Conservation (phyloP, 169 alveolate species). For the Plasmodium ovale region DNA sequence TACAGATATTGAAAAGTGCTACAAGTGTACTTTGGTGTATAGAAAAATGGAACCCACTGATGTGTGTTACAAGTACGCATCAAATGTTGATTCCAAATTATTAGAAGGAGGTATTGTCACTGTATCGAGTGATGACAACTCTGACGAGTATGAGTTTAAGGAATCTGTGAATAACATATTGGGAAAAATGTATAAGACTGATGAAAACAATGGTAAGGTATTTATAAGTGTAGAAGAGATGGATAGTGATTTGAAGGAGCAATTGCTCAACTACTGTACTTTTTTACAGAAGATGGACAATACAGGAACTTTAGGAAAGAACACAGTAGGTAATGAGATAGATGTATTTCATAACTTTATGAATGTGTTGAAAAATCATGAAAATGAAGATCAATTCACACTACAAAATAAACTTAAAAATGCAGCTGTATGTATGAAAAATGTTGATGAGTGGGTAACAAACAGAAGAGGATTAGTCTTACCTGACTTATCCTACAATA, state of each 20-base stretch:
- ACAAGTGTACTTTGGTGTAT: conserved; percentile 8
- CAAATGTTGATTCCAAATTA: neutral
- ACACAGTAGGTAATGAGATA: neutral
- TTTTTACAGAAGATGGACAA: neutral
- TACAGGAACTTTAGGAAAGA: conserved; percentile 8
- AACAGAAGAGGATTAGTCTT: neutral
- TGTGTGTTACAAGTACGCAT: neutral
- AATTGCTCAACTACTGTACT: neutral
- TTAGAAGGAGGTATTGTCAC: neutral
- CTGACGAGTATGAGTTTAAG: neutral
- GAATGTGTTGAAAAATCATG: neutral
- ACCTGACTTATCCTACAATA: neutral
- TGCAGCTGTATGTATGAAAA: conserved; percentile 14
- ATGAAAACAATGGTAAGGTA: neutral
- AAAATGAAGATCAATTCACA: neutral
- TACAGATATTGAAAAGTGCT: conserved; percentile 34
- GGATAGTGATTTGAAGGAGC: neutral
- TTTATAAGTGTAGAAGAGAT: neutral
- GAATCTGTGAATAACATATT: neutral
- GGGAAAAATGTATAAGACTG: neutral
- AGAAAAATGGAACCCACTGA: neutral
- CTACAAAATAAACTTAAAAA: neutral
- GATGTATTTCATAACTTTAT: neutral
- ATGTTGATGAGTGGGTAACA: conserved; percentile 9
- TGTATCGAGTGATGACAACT: neutral